A percentile compares a stretch with the other conserved stretches of the same genome.
Conservation (phyloP, 768 basidiomycete genomes). For the Hydnomerulius pinastri region DNA sequence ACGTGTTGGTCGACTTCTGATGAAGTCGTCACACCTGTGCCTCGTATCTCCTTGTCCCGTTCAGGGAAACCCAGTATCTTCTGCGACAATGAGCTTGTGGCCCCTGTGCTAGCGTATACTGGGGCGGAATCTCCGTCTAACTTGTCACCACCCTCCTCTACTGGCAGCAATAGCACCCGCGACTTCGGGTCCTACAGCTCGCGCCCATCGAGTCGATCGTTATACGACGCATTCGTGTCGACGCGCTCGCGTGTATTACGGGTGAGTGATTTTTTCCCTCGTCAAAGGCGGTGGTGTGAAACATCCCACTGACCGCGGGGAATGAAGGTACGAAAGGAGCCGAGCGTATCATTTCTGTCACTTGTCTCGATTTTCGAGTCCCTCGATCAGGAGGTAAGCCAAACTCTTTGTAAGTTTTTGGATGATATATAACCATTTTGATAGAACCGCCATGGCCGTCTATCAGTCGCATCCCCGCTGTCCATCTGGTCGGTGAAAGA, state of each 20-base stretch:
- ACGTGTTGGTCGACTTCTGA: slow-evolving; percentile 4
- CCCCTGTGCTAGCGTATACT: not conserved
- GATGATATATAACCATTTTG: slow-evolving; percentile 8
- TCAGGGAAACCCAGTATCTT: slow-evolving; percentile 7
- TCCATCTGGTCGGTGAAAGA: slow-evolving; percentile 53
- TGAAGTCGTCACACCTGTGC: not conserved
- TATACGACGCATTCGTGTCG: slow-evolving; percentile 44
- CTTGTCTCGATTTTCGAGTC: slow-evolving; percentile 27
- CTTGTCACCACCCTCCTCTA: slow-evolving; percentile 27
- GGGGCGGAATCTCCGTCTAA: slow-evolving; percentile 32
- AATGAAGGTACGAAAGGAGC: slow-evolving; percentile 27
- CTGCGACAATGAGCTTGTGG: slow-evolving; percentile 1
- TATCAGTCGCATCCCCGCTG: slow-evolving; percentile 28
- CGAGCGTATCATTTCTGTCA: slow-evolving; percentile 21
- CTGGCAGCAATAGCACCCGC: slow-evolving; percentile 6
- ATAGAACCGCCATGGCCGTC: slow-evolving; percentile 14
- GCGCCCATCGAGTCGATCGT: slow-evolving; percentile 13
- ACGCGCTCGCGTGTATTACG: slow-evolving; percentile 57
- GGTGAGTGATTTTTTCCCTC: slow-evolving; percentile 42
- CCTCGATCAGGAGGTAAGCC: slow-evolving; percentile 22
- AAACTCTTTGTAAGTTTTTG: not conserved
- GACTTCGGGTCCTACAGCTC: slow-evolving; percentile 11
- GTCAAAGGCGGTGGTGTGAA: not conserved
- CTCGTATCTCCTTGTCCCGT: slow-evolving; percentile 1
- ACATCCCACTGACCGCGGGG: not conserved